These are phyloP conservation scores for Baeospora myosura DNA, from an alignment of 1,284 basidiomycete species.

Conservation along the genomic window DNA sequence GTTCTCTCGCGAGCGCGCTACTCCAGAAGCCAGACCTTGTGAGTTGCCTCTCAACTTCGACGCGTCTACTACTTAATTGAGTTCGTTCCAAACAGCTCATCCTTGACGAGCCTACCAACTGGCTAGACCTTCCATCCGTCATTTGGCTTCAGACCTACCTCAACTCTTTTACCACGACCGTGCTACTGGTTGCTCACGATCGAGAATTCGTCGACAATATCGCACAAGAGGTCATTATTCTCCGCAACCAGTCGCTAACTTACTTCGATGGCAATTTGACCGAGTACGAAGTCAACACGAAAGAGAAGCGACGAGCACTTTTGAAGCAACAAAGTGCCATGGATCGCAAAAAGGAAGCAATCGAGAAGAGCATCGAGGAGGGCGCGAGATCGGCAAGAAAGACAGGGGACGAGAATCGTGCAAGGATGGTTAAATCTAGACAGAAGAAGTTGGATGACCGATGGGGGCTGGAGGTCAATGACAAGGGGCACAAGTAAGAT, in stretches of 20 bases:
- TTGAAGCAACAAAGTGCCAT: constrained; percentile 46
- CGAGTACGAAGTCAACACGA: constrained; percentile 48
- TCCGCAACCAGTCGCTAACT: constrained; percentile 47
- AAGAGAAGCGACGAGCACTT: constrained; percentile 41
- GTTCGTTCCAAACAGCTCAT: constrained; percentile 3
- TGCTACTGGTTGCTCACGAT: constrained; percentile 69
- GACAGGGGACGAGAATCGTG: constrained; percentile 60
- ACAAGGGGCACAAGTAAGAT: constrained; percentile 11
- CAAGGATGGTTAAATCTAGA: constrained; percentile 49
- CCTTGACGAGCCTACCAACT: constrained; percentile 30
- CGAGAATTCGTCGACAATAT: constrained; percentile 62
- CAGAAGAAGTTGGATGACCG: constrained; percentile 47
- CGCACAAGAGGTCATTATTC: constrained; percentile 60
- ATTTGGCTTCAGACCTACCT: constrained; percentile 66
- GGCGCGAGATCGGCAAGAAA: constrained; percentile 42
- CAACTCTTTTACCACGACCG: constrained; percentile 36
- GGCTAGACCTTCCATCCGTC: constrained; percentile 58
- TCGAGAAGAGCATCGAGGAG: constrained; percentile 38
- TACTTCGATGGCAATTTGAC: constrained; percentile 60
- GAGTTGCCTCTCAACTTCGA: constrained; percentile 34
- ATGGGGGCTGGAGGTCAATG: constrained; percentile 13
- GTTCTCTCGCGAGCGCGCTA: constrained; percentile 70
- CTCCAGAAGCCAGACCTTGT: constrained; percentile 66
- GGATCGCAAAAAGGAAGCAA: constrained; percentile 47
- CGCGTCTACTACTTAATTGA: not conserved